Conservation (phyloP, 1,284 basidiomycete genomes). For the Peniophora sp. region DNA sequence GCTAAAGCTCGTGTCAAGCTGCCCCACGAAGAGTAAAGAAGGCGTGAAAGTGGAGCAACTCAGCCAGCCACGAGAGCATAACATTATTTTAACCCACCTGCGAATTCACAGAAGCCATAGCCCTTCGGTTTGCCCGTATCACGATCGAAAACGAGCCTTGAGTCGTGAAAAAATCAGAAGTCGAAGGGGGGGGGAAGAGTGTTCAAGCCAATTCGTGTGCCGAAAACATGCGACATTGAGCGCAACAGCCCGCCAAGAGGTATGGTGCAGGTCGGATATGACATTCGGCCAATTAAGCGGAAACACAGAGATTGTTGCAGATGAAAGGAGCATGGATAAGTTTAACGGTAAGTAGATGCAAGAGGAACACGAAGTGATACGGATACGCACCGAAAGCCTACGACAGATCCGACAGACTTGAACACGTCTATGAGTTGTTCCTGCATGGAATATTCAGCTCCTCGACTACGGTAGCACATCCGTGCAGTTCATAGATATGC, state of each 20-base stretch:
- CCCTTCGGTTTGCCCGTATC: constrained; percentile 95
- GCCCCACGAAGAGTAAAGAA: constrained; percentile 2
- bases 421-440: constrained; percentile 81
- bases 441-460: constrained; percentile 20
- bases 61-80: no score
- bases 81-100: constrained; percentile 66
- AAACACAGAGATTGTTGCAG: no score
- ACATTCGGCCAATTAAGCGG: not conserved
- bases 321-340: not conserved
- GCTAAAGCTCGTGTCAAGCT: not conserved
- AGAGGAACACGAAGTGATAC: not conserved
- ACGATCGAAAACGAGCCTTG: constrained; percentile 91
- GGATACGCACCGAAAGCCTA: constrained; percentile 67
- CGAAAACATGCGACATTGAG: not conserved
- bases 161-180: not conserved
- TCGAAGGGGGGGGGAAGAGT: not conserved
- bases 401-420: constrained; percentile 79
- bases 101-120: constrained; percentile 96
- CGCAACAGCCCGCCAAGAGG: not conserved
- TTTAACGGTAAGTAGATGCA: not conserved
- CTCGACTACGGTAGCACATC: no score
- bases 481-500: no score
- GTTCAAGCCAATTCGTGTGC: not conserved
- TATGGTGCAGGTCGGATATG: not conserved
- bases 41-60: not conserved